Evolutionary conservation across 1,139 yeast genomes (phyloP).

Genomic region (Zygoascus meyerae): DNA sequence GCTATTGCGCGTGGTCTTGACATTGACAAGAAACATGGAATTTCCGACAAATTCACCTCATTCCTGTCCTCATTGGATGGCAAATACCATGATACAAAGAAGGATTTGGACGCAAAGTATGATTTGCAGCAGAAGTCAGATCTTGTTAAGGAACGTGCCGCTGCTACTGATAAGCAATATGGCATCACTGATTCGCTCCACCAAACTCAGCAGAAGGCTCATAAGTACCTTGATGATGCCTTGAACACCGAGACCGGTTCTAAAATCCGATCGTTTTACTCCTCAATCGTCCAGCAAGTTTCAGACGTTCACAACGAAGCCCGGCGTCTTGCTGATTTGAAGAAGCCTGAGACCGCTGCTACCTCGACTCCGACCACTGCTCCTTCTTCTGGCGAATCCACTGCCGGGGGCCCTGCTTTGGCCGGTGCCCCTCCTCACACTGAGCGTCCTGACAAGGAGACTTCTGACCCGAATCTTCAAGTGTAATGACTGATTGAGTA

Average conservation of each 20-base stretch:
- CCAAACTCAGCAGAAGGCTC: slow-evolving; percentile 36
- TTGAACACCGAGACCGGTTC: slow-evolving; percentile 42
- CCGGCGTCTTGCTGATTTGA: slow-evolving; percentile 56
- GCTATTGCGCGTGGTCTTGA: slow-evolving; percentile 50
- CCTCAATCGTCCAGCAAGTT: slow-evolving; percentile 50
- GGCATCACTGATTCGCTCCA: slow-evolving; percentile 35
- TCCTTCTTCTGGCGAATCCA: slow-evolving; percentile 7
- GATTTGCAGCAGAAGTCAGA: slow-evolving; percentile 7
- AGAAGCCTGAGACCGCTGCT: slow-evolving; percentile 38
- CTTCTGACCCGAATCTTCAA: too few species aligned
- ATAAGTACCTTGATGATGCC: slow-evolving; percentile 47
- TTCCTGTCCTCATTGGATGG: slow-evolving; percentile 52
- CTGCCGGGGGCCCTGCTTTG: slow-evolving; percentile 5
- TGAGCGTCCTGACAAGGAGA: too few species aligned
- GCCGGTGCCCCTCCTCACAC: neutral
- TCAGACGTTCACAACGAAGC: slow-evolving; percentile 70
- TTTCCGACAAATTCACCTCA: slow-evolving; percentile 48
- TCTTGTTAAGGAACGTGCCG: slow-evolving; percentile 45
- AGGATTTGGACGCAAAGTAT: slow-evolving; percentile 8
- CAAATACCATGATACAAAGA: slow-evolving; percentile 42
- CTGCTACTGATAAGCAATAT: slow-evolving; percentile 39
- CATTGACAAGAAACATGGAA: slow-evolving; percentile 61
- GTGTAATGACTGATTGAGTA: too few species aligned
- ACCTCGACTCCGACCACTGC: too few species aligned
- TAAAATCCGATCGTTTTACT: slow-evolving; percentile 48